Percentiles rank a stretch among this genome's conserved stretches.
Evolutionary conservation across 169 alveolate species (phyloP).

Genomic region (Cyclospora cayetanensis): DNA sequence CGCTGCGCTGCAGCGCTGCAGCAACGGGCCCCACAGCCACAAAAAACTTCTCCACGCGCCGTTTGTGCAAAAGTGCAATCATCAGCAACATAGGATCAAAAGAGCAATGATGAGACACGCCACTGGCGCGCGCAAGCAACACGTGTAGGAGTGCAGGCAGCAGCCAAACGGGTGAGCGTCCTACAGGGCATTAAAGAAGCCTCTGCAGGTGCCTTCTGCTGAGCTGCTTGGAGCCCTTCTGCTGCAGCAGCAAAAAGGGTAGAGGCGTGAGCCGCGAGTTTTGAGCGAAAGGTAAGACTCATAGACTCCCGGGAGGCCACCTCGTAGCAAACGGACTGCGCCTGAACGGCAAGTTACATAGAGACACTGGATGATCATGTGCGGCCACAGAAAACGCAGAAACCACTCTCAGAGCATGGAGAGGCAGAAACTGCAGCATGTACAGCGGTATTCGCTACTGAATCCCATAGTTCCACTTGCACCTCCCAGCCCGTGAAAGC

Average conservation of each 20-base stretch:
- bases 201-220: neutral
- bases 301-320: conserved; percentile 21
- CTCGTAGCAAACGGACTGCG: conserved; percentile 37
- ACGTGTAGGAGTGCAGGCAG: neutral
- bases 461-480: no score
- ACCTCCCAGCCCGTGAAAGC: no score
- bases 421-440: no score
- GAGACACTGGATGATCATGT: no score
- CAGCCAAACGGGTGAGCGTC: neutral
- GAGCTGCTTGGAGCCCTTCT: conserved; percentile 33
- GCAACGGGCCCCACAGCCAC: no score
- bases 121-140: neutral
- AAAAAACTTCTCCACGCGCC: no score
- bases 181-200: conserved; percentile 2
- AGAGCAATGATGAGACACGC: neutral
- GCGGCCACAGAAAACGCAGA: no score
- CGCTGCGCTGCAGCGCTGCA: conserved; percentile 43
- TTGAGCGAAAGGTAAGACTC: conserved; percentile 35
- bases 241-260: conserved; percentile 53
- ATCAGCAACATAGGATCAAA: no score
- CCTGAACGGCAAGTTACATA: conserved; percentile 6
- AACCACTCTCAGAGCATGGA: no score
- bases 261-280: conserved; percentile 22
- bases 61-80: neutral
- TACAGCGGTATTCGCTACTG: no score